Evolutionary conservation across 2,329 filamentous ascomycete genomes (phyloP), one percentile per base, ranked within the genome.

Genomic region (Rugonectria rugulosa): DNA sequence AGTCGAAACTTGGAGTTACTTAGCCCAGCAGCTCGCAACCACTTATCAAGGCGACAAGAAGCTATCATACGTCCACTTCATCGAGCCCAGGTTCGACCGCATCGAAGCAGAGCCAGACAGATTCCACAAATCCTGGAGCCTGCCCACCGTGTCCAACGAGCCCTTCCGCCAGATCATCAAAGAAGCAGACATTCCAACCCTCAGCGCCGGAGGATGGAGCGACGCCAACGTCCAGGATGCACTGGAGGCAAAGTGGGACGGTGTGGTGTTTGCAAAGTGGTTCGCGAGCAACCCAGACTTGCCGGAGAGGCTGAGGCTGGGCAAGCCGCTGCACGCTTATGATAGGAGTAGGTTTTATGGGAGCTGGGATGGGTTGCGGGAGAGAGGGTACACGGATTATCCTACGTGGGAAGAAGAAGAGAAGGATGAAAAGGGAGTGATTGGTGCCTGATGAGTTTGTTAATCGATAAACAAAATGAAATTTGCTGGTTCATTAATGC

Each of bases 331-430:
- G 31, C 31, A 47, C 14, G 21, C 31, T 12, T 47, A 47, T 27
- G 44, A 47, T 37, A 20, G 44, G 17, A 47, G 44, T 27, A n/a
- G 44, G 6, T 47, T 47, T 11, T 47, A 47, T 11, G 44, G 44
- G 3, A 47, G 44, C n/a, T 47, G 31, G 44, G 44, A 47, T 27
- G 44, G 44, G 9, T 10, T 37, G 31, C 23, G 44, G n/a, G 44
- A 47, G 10, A 9, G 31, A 4, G 44, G 44, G 2, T 47, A 47
- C 37, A 23, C 27, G 6, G 32, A 47, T 29, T 47, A 47, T 47
- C 32, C 44, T 3, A 47, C 31, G 4, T 47, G 44, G 44, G 44
- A 37, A 11, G 44, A 36, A 20, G 43, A 34, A 10, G 26, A 32
- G 17, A n/a, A 17, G 23, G 27, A 44, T 21, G 26, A 17, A 12